These are phyloP conservation scores for Cladophialophora carrionii DNA, from an alignment of 2,329 filamentous ascomycete species.

Conservation along the genomic window DNA sequence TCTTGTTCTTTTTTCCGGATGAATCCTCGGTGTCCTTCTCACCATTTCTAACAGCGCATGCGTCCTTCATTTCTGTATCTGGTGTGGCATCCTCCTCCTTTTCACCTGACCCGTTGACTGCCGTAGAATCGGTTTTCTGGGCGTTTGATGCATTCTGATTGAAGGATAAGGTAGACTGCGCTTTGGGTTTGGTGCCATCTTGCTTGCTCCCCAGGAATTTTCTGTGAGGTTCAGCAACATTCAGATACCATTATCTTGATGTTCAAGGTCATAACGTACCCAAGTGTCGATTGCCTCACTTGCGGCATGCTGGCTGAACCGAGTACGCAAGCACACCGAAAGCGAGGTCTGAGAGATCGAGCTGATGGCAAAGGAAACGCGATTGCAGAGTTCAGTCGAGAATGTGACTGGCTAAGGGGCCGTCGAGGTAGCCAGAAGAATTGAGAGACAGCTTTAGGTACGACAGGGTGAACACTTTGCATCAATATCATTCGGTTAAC, in stretches of 20 bases:
- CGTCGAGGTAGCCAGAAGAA: neutral
- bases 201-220: slow-evolving; percentile 87
- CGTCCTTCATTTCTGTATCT: slow-evolving; percentile 42
- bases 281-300: slow-evolving; percentile 76
- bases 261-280: slow-evolving; percentile 75
- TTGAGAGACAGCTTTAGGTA: slow-evolving; percentile 2
- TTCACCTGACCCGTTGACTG: slow-evolving; percentile 29
- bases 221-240: slow-evolving; percentile 52
- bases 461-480: slow-evolving; percentile 2
- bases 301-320: slow-evolving; percentile 31
- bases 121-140: slow-evolving; percentile 32
- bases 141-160: slow-evolving; percentile 41
- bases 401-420: neutral
- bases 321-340: neutral
- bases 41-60: slow-evolving; percentile 25
- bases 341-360: neutral
- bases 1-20: slow-evolving; percentile 46
- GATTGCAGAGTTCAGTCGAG: neutral
- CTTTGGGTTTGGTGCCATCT: slow-evolving; percentile 57
- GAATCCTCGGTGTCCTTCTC: slow-evolving; percentile 31
- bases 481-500: slow-evolving; percentile 23
- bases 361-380: neutral
- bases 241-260: slow-evolving; percentile 18
- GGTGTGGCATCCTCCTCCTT: slow-evolving; percentile 21
- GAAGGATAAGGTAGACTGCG: slow-evolving; percentile 41